Base-by-base conservation (phyloP, 305 asterid species). In the Coffea humblotiana region DNA sequence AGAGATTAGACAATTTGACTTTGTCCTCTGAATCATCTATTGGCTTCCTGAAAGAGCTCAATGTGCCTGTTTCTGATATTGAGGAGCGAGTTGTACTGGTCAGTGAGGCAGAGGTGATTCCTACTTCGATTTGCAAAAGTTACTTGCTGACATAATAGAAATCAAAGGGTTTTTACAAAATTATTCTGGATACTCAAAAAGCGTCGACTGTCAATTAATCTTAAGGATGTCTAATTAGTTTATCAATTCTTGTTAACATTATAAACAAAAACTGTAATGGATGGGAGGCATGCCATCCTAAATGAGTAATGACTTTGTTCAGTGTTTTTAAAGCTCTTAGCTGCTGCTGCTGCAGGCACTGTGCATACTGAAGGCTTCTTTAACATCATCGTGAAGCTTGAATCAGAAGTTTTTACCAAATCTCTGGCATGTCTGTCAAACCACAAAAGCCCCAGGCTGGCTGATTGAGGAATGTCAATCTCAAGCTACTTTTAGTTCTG, bases 361-460 rank as follows among this genome's bases (percentile, higher is more conserved):
- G 71, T 25, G 37, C 71, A 75, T 79, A 60, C 32, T 83, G n/a
- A 79, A 76, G 72, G 81, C 83, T 49, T 72, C 83, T 71, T 77
- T 71, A 15, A 71, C 83, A 71, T 79, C 81, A 54, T 75, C 73
- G 49, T 78, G 81, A 74, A 67, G 60, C 79, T 10, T 63, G 74
- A 66, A 45, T 21, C 56, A 21, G 52, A 64, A 52, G 32, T 61
- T 1, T 48, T 54, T 49, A 54, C 18, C 11, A 14, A 29, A 14
- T 66, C 9, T 54, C 21, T 67, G 48, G 72, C 43, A 32, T 37
- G 51, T 54, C 0, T 37, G 51, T 54, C 5, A 54, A 54, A 18
- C 61, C 16, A 54, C 1, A 54, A 11, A 54, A 37, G 61, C 23
- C 16, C 15, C 0, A 14, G 23, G 61, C 23, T 6, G 23, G 61